Percentiles rank a stretch among this genome's conserved stretches.
Evolutionary conservation across 73 alveolate genomes (phyloP).

Genomic region (Paramecium primaurelia): DNA sequence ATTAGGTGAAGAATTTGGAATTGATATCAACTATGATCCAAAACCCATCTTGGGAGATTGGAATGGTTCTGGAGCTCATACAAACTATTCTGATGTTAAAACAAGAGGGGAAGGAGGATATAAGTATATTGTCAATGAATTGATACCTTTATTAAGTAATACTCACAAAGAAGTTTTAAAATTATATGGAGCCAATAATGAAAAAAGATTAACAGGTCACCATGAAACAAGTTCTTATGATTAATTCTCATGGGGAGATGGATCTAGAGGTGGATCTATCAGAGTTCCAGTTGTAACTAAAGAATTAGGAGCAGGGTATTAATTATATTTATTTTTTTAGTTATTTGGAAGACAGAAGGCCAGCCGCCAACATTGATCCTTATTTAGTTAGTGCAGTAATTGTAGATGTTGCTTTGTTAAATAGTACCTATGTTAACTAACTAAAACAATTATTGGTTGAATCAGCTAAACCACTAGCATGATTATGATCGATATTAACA

Average conservation of each 20-base stretch:
- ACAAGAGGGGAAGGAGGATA: constrained; percentile 84
- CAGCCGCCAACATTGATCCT: constrained; percentile 95
- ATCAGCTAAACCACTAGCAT: constrained; percentile 45
- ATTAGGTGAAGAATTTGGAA: constrained; percentile 67
- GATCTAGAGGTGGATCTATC: constrained; percentile 90
- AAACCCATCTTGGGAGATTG: constrained; percentile 77
- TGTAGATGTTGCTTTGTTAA: constrained; percentile 63
- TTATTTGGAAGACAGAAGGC: constrained; percentile 92
- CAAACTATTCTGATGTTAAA: constrained; percentile 76
- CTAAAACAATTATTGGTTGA: background rate
- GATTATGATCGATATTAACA: background rate
- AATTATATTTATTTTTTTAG: background rate
- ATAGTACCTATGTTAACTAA: background rate
- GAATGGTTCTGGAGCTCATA: constrained; percentile 95
- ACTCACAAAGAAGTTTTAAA: constrained; percentile 62
- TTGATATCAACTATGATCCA: constrained; percentile 52
- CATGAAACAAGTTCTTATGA: constrained; percentile 81
- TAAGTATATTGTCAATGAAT: constrained; percentile 56
- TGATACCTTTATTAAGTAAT: constrained; percentile 60
- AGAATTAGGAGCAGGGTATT: constrained; percentile 71
- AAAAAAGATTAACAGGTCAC: constrained; percentile 81
- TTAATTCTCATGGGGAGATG: constrained; percentile 84
- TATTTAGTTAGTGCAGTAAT: constrained; percentile 78
- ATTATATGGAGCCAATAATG: constrained; percentile 80
- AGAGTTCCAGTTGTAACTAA: constrained; percentile 87